A percentile compares a stretch with the other conserved stretches of the same genome.
These are phyloP conservation scores for Jamesozyma rosinii DNA, from an alignment of 805 yeast genomes.

Conservation along the genomic window DNA sequence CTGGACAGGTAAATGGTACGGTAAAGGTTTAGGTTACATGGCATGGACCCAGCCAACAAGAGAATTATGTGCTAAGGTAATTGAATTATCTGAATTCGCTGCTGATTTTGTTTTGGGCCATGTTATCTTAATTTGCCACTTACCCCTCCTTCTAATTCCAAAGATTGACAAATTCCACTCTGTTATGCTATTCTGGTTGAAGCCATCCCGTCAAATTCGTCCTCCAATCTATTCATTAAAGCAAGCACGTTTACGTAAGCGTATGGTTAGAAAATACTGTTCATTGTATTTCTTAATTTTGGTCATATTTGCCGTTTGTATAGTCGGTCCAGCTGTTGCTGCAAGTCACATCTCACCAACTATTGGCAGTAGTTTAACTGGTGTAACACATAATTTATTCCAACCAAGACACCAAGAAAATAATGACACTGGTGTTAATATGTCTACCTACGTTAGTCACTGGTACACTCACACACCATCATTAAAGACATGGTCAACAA, in stretches of 20 bases:
- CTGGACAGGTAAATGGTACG: slow-evolving; percentile 99
- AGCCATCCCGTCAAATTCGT: slow-evolving; percentile 92
- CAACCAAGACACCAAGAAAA: slow-evolving; percentile 79
- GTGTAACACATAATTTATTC: slow-evolving; percentile 56
- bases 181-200: slow-evolving; percentile 96
- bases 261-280: slow-evolving; percentile 93
- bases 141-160: slow-evolving; percentile 81
- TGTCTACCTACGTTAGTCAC: slow-evolving; percentile 29
- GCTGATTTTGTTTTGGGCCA: slow-evolving; percentile 96
- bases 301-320: slow-evolving; percentile 59
- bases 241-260: slow-evolving; percentile 91
- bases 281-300: slow-evolving; percentile 66
- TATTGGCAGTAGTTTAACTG: slow-evolving; percentile 29
- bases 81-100: slow-evolving; percentile 90
- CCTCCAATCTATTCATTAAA: slow-evolving; percentile 96
- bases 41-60: slow-evolving; percentile 94
- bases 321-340: slow-evolving; percentile 89
- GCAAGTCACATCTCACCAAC: slow-evolving; percentile 40
- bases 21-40: slow-evolving; percentile 83
- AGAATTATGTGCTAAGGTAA: slow-evolving; percentile 87
- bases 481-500: slow-evolving; percentile 48
- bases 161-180: slow-evolving; percentile 95
- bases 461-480: slow-evolving; percentile 45
- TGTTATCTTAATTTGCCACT: slow-evolving; percentile 72
- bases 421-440: slow-evolving; percentile 66